Percentiles rank a stretch among this genome's conserved stretches.
Conservation (phyloP, 805 yeast species). For the Ogataea corticis region DNA sequence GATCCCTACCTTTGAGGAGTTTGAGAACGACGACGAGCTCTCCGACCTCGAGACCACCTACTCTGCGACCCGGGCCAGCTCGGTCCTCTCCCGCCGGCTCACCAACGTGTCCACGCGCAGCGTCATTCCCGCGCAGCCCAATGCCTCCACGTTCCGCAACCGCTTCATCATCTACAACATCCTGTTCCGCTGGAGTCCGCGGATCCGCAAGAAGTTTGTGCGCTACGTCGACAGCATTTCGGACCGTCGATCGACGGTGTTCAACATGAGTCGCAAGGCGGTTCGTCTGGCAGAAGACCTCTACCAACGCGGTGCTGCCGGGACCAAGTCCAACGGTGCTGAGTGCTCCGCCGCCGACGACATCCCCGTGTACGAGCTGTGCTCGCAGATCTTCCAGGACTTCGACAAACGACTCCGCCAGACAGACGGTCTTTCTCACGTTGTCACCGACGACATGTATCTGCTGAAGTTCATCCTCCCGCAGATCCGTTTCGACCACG, state of each 20-base stretch:
- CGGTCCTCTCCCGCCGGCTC: conserved; percentile 21
- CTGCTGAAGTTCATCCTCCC: conserved; percentile 76
- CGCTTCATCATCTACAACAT: conserved; percentile 76
- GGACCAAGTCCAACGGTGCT: conserved; percentile 4
- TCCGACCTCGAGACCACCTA: conserved; percentile 23
- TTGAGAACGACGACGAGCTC: conserved; percentile 21
- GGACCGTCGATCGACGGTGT: conserved; percentile 29
- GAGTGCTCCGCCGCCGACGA: conserved; percentile 11
- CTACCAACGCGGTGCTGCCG: too few relatives aligned
- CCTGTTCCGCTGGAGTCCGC: conserved; percentile 75
- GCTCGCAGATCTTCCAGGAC: conserved; percentile 35
- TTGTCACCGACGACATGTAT: conserved; percentile 35
- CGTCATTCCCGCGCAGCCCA: conserved; percentile 32
- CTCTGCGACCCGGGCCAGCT: conserved; percentile 14
- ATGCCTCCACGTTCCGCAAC: conserved; percentile 43
- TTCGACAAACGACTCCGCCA: conserved; percentile 56
- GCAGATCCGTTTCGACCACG: conserved; percentile 63
- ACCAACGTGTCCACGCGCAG: conserved; percentile 17
- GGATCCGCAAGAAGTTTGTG: conserved; percentile 58
- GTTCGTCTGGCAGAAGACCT: conserved; percentile 33
- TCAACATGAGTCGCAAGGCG: conserved; percentile 33
- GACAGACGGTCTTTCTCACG: conserved; percentile 18
- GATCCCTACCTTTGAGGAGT: conserved; percentile 30
- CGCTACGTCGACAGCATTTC: conserved; percentile 46
- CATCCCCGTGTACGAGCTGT: conserved; percentile 19